Base-by-base conservation (phyloP, 352 stramenopile species). In the Blastocystis sp. region DNA sequence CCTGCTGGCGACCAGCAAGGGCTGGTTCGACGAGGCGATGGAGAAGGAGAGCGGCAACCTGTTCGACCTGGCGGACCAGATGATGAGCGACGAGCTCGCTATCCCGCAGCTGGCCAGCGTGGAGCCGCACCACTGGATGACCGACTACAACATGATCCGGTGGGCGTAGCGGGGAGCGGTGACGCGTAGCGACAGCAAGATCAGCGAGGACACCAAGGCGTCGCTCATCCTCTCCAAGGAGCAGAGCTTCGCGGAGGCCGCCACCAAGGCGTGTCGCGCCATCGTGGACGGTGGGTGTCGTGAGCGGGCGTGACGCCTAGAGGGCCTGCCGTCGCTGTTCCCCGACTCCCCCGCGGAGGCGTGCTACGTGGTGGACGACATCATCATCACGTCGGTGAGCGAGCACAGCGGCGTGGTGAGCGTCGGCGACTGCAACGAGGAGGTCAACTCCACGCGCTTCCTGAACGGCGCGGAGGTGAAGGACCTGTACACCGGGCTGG, bases 331-430 rank as follows among this genome's bases (percentile, higher is more conserved):
- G 28, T 63, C 57, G 17, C 17, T 66, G 17, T 42, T 81, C 10
- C 10, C 28, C 4, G 40, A 42, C 71, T 48, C 40, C 24, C 48
- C 64, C 42, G 40, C n/a, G 21, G 38, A 63, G 45, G 52, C 38
- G 11, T 76, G 59, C 57, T 87, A 78, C 57, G 48, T 78, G 14
- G 62, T 87, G 38, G 52, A 87, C 28, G 77, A 77, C 45, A 77
- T 87, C 52, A 71, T 87, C 57, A 62, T 77, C 59, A 64, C 77
- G 10, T 64, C 24, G 17, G 77, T 87, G 43, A 21, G n/a, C 19
- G 4, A 28, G n/a, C 17, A 60, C 14, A 34, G n/a, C 19, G 28
- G 14, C 9, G 77, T 63, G 21, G 42, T 61, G 3, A 24, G n/a
- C 24, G 52, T 61, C 24, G 59, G 34, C 57, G 62, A 74, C 43